These are phyloP conservation scores for Cercospora zeae-maydis DNA, from an alignment of 2,329 filamentous ascomycete species.

Conservation along the genomic window DNA sequence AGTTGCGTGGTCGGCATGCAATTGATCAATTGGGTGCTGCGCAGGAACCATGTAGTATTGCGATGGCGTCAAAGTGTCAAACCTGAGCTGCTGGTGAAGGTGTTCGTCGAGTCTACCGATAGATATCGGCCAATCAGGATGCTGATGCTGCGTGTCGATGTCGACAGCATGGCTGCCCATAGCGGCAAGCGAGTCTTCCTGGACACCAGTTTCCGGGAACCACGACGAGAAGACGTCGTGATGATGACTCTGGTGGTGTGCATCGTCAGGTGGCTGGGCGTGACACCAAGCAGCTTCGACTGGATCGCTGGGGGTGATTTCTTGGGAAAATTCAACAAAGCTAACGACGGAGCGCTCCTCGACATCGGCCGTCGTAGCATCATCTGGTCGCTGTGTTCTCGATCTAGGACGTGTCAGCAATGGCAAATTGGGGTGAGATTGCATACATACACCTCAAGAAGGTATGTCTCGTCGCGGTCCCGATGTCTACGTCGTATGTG, in stretches of 20 bases:
- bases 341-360: neutral
- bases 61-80: neutral
- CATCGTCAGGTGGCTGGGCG: neutral
- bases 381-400: slow-evolving; percentile 19
- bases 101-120: neutral
- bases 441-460: slow-evolving; percentile 23
- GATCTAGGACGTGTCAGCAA: slow-evolving; percentile 17
- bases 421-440: neutral
- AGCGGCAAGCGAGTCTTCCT: slow-evolving; percentile 13
- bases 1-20: neutral
- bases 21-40: neutral
- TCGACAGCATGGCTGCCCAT: slow-evolving; percentile 18
- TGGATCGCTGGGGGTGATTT: neutral
- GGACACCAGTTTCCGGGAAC: slow-evolving; percentile 8
- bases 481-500: slow-evolving; percentile 69
- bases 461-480: slow-evolving; percentile 13
- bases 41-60: neutral
- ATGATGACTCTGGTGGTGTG: neutral
- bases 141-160: neutral
- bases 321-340: neutral
- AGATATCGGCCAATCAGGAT: neutral
- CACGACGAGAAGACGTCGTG: neutral
- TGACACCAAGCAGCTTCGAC: neutral
- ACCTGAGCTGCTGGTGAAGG: neutral
- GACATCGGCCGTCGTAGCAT: slow-evolving; percentile 10